phyloP scores from a whole-genome alignment of 2,329 filamentous ascomycete species.

The Aureobasidium namibiae region DNA sequence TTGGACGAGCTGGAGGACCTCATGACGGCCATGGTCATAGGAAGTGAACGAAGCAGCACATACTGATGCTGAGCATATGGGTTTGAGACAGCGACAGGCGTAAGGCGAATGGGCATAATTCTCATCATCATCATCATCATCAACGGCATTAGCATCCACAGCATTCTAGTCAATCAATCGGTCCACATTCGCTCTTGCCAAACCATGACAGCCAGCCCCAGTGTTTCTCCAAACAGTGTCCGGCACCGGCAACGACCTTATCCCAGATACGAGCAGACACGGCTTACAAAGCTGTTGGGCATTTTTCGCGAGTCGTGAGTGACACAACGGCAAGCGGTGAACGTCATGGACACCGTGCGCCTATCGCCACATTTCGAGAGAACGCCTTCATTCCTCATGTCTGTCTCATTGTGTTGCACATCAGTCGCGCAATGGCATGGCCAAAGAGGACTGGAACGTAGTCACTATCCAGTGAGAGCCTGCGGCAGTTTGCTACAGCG shows the following conservation, averaged over 20 bases:
- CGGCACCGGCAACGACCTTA: background rate
- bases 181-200: background rate
- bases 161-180: background rate
- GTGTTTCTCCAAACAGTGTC: background rate
- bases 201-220: background rate
- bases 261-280: background rate
- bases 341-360: background rate
- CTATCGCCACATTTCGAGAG: background rate
- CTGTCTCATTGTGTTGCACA: background rate
- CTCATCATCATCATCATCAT: too few species aligned
- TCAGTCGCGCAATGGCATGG: background rate
- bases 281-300: conserved; percentile 11
- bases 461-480: background rate
- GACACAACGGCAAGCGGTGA: conserved; percentile 1
- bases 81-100: background rate
- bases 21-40: conserved; percentile 16
- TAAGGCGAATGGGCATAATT: background rate
- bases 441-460: background rate
- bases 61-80: background rate
- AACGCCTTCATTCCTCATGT: background rate
- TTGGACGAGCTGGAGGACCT: conserved; percentile 15
- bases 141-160: background rate
- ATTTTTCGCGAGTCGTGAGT: background rate
- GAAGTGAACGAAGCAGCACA: background rate
- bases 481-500: background rate